A percentile compares a stretch with the other conserved stretches of the same genome.
These are phyloP conservation scores for Zymoseptoria tritici DNA, from an alignment of 2,329 filamentous ascomycete genomes.

Conservation along the genomic window DNA sequence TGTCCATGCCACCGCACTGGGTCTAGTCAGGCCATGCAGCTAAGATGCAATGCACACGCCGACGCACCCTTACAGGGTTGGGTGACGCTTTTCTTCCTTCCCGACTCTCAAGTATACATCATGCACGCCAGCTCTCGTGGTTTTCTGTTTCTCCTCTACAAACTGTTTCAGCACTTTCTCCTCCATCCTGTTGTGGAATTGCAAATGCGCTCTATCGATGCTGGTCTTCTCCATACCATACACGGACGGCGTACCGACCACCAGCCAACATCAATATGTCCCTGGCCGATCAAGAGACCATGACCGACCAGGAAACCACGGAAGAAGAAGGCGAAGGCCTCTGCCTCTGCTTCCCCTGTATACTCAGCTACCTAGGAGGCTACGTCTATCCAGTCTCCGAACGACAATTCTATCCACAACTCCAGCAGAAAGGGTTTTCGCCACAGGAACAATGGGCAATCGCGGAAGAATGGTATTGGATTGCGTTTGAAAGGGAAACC, in stretches of 20 bases:
- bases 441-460: constrained; percentile 13
- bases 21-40: not conserved
- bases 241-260: not conserved
- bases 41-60: not conserved
- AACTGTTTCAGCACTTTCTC: not conserved
- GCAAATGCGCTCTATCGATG: not conserved
- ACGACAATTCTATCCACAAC: constrained; percentile 14
- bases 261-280: not conserved
- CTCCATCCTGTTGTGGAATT: not conserved
- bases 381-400: constrained; percentile 14
- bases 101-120: not conserved
- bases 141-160: not conserved
- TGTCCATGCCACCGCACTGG: not conserved
- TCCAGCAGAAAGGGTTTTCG: constrained; percentile 16
- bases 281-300: not conserved
- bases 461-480: constrained; percentile 21
- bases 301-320: not conserved
- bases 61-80: not conserved
- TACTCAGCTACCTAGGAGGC: constrained; percentile 17
- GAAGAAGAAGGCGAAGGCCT: constrained; percentile 11
- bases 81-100: not conserved
- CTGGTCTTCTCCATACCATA: not conserved
- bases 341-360: constrained; percentile 21
- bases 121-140: not conserved
- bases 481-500: constrained; percentile 18